Base-by-base conservation (phyloP, 495 filamentous ascomycete genomes). In the Amphirosellinia nigrospora region DNA sequence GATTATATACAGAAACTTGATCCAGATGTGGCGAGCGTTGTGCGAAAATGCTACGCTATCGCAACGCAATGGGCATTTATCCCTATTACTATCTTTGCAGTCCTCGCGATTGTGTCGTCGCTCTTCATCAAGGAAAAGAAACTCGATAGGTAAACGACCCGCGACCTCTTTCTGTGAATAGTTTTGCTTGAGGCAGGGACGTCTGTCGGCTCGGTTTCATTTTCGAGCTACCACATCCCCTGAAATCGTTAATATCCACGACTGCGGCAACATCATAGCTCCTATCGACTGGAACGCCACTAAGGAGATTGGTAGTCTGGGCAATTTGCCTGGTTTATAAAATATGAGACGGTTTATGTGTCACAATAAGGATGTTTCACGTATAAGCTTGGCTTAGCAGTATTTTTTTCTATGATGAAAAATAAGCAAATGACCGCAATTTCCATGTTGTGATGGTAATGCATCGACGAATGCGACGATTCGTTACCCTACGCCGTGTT, bases 1-100 rank as follows among this genome's bases (percentile, higher is more conserved):
- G 88, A 90, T 28, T 93, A 85, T 72, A 90, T 95, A 76, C 87
- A 86, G 64, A 83, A 79, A 1, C 82, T 97, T n/a, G 87, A 91
- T 5, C 88, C 91, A 0, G 82, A 76, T 2, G 78, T 90, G 5
- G 86, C 84, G 41, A 80, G 79, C 21, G 77, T 91, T 28, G 92
- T 97, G n/a, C 84, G 88, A 21, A 74, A 80, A 23, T 93, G 91
- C 77, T 97, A 94, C 80, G 74, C 78, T 41, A 55, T 69, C 7
- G 77, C 79, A 59, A 81, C 76, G 6, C 72, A 77, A 66, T 73
- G 71, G 56, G 77, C 81, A 9, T 83, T 84, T 52, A 69, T 77
- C 4, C 67, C 83, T 15, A 71, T 76, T 0, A 66, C 75, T 0
- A 36, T 73, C 0, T 68, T 83, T 38, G 64, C 73, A 2, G 26